Evolutionary conservation across 1,139 yeast species (phyloP).

Genomic region (Yamadazyma triangularis): DNA sequence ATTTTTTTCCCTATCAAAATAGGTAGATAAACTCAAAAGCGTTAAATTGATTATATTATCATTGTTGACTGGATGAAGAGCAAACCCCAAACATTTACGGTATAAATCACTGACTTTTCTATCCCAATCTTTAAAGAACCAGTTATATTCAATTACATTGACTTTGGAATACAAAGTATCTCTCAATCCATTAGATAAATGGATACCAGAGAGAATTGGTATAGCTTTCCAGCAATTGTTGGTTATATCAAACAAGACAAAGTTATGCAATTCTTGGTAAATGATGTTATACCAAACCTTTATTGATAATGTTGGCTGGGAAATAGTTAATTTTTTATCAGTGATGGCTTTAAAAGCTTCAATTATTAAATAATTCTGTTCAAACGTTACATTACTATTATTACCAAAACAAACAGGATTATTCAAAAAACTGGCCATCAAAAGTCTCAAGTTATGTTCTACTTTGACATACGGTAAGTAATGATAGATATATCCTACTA

Average conservation of each 20-base stretch:
- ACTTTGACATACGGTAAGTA: conserved; percentile 61
- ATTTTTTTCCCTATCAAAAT: conserved; percentile 18
- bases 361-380: conserved; percentile 33
- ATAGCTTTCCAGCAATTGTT: conserved; percentile 53
- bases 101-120: conserved; percentile 19
- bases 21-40: conserved; percentile 31
- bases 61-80: conserved; percentile 20
- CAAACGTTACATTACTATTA: conserved; percentile 31
- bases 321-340: conserved; percentile 50
- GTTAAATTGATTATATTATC: conserved; percentile 25
- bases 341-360: conserved; percentile 48
- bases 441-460: conserved; percentile 49
- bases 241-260: conserved; percentile 24
- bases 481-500: conserved; percentile 52
- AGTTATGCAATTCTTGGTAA: conserved; percentile 31
- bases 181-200: conserved; percentile 36
- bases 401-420: conserved; percentile 38
- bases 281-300: conserved; percentile 48
- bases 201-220: conserved; percentile 54
- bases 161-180: too few species aligned
- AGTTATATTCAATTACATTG: conserved; percentile 23
- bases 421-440: conserved; percentile 47
- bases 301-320: conserved; percentile 58
- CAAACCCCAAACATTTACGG: conserved; percentile 18
- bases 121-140: conserved; percentile 36